Conservation (phyloP, 148 eudicot species). For the Silene conica region DNA sequence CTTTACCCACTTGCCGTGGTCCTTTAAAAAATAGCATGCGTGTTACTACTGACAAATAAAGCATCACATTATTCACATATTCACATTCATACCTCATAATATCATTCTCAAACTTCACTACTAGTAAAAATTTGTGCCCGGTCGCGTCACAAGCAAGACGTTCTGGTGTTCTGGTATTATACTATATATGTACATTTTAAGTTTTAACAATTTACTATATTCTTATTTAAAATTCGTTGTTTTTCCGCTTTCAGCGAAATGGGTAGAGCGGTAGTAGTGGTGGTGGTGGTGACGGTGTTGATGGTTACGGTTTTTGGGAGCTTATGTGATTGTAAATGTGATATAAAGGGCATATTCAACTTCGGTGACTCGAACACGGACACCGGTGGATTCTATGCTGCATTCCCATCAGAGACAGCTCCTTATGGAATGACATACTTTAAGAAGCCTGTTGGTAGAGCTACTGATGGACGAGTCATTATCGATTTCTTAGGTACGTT, state of each 20-base stretch:
- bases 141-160: too few relatives aligned
- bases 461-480: conserved; percentile 72
- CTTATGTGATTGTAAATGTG: conserved; percentile 42
- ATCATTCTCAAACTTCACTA: neutral
- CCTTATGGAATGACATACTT: conserved; percentile 81
- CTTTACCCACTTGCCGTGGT: conserved; percentile 2
- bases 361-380: conserved; percentile 89
- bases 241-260: neutral
- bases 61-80: neutral
- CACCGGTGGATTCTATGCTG: conserved; percentile 77
- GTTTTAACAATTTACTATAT: too few relatives aligned
- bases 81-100: neutral
- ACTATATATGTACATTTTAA: too few relatives aligned
- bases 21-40: conserved; percentile 2
- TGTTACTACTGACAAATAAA: neutral
- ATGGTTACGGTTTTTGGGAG: conserved; percentile 13
- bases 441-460: conserved; percentile 64
- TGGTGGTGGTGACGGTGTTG: conserved; percentile 19
- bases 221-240: too few relatives aligned
- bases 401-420: conserved; percentile 47
- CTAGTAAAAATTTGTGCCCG: too few relatives aligned
- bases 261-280: conserved; percentile 10
- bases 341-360: conserved; percentile 70
- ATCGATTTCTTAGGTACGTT: conserved; percentile 72
- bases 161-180: too few relatives aligned